A percentile compares a stretch with the other conserved stretches of the same genome.
Conservation (phyloP, 768 basidiomycete species). For the Termitomyces sp. region DNA sequence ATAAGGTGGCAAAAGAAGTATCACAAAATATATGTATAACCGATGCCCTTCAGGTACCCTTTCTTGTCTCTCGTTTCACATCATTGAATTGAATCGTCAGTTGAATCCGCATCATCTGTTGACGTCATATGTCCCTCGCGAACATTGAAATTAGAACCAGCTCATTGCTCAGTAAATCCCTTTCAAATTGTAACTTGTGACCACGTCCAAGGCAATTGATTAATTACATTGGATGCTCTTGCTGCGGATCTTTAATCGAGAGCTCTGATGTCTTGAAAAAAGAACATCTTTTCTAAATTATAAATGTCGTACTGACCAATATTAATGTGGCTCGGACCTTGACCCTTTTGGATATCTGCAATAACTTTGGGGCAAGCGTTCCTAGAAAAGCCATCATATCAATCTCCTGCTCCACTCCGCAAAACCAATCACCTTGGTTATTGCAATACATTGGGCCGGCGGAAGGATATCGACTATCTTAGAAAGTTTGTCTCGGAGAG, state of each 20-base stretch:
- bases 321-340: background rate
- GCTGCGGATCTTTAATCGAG: background rate
- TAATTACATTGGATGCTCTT: background rate
- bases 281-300: background rate
- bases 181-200: too few species aligned
- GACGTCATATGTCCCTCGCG: too few species aligned
- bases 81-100: too few species aligned
- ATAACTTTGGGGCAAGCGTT: background rate
- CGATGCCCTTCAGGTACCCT: background rate
- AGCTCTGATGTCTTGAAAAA: background rate
- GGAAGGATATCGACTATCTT: background rate
- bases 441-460: background rate
- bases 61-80: background rate
- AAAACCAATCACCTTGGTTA: background rate
- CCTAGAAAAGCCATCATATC: background rate
- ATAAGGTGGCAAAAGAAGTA: background rate
- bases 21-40: background rate
- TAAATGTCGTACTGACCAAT: background rate
- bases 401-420: background rate
- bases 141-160: too few species aligned
- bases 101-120: too few species aligned
- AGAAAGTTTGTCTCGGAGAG: too few species aligned
- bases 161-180: too few species aligned
- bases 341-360: background rate
- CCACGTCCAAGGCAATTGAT: too few species aligned